Base-by-base conservation (phyloP, 441 rosid genomes). In the Omphalea diandra region DNA sequence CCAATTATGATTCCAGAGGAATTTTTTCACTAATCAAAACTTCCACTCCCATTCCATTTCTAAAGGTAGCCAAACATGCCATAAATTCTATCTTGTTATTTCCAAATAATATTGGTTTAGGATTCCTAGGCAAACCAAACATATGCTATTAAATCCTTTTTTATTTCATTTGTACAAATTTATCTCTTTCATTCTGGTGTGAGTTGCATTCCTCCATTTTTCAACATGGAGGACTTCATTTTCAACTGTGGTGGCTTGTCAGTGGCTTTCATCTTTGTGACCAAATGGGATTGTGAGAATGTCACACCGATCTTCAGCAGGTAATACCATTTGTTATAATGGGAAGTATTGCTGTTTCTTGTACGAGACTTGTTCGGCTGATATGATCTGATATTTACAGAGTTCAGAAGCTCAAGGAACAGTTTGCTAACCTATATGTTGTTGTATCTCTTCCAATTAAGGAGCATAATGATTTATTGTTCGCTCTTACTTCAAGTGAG, bases 161-260 rank as follows among this genome's bases (percentile, higher is more conserved):
- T n/a, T n/a, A n/a, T n/a, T n/a, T n/a, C n/a, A n/a, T n/a, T 36
- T 32, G 29, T 31, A 40, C 31, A 12, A 33, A 14, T n/a, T 59
- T 8, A 5, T 47, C 1, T 35, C 22, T 4, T 18, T 11, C 20
- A n/a, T n/a, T 49, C 10, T 27, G 26, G 58, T 27, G 5, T 9
- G 11, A 47, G 27, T 22, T 63, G 57, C 47, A 22, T 35, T 31
- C 18, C 14, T 17, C 33, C 20, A 36, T 17, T 27, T n/a, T 35
- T 8, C 27, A 63, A 29, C 50, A 5, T 44, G 52, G 56, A 92
- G 98, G 99, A 92, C 73, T 75, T 84, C 47, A 92, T 92, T 70
- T 92, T 94, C 80, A 94, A 94, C 60, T 92, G 99, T 65, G 98
- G 96, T 18, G 96, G 99, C 11, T 75, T 83, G 70, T 92, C 99